Evolutionary conservation across 169 alveolate species (phyloP).

Genomic region (Eimeria necatrix): DNA sequence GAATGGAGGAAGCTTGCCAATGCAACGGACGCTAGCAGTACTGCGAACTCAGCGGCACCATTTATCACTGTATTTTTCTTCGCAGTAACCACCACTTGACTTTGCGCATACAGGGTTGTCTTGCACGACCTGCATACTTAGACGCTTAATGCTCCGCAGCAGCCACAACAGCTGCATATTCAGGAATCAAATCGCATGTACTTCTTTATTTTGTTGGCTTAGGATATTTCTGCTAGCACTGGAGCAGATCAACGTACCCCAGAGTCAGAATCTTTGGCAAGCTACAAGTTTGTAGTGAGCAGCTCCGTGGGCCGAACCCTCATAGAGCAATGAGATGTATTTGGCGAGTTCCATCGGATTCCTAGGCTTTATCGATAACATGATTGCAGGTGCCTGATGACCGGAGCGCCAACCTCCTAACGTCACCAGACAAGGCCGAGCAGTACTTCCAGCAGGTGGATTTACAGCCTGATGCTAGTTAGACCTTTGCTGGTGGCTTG

Average conservation of each 20-base stretch:
- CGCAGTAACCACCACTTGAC: neutral
- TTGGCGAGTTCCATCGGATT: neutral
- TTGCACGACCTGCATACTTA: no score
- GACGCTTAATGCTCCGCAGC: no score
- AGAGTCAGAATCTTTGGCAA: slow-evolving; percentile 62
- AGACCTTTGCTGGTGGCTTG: neutral
- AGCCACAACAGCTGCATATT: neutral
- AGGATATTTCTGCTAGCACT: neutral
- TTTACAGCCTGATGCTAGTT: neutral
- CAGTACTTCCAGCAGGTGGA: slow-evolving; percentile 57
- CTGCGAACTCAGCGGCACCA: neutral
- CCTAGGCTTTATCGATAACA: neutral
- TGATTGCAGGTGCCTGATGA: slow-evolving; percentile 28
- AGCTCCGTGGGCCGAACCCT: neutral
- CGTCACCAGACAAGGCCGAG: slow-evolving; percentile 50
- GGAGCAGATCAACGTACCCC: neutral
- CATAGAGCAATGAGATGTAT: neutral
- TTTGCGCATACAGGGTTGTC: no score
- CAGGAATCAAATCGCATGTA: neutral
- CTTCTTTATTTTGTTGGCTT: neutral
- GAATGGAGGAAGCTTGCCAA: neutral
- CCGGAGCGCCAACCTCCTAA: slow-evolving; percentile 1
- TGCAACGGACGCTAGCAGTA: neutral
- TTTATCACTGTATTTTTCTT: neutral
- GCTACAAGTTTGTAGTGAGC: slow-evolving; percentile 46